phyloP scores from a whole-genome alignment of 164 flowering plant genomes.

The Cinnamomum chago region DNA sequence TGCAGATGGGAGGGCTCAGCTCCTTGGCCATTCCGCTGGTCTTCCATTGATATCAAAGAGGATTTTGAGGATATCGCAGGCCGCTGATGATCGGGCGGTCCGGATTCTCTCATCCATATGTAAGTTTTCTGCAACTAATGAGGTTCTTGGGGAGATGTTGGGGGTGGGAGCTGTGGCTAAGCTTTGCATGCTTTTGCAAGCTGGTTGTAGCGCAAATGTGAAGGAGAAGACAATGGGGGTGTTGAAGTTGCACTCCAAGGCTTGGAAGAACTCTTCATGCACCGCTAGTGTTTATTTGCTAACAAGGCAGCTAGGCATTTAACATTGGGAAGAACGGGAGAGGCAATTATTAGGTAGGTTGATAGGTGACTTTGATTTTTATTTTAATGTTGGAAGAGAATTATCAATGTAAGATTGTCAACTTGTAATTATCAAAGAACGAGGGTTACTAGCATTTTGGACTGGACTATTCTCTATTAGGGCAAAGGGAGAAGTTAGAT shows the following conservation, averaged over 20 bases:
- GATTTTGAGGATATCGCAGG: slow-evolving; percentile 39
- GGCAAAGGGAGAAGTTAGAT: no score
- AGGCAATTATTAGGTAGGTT: no score
- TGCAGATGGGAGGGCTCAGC: slow-evolving; percentile 52
- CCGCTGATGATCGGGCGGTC: slow-evolving; percentile 34
- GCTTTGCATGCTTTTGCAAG: slow-evolving; percentile 49
- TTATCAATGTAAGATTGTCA: no score
- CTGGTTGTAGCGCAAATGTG: slow-evolving; percentile 16
- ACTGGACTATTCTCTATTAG: no score
- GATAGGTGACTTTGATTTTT: no score
- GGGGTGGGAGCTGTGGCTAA: slow-evolving; percentile 44
- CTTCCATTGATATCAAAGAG: slow-evolving; percentile 43
- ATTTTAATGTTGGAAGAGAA: no score
- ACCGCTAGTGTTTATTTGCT: slow-evolving; percentile 17
- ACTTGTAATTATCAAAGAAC: no score
- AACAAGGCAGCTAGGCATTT: slow-evolving; percentile 4
- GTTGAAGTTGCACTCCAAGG: slow-evolving; percentile 34
- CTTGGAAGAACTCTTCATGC: slow-evolving; percentile 51
- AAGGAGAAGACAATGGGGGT: slow-evolving; percentile 41
- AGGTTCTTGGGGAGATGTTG: slow-evolving; percentile 50
- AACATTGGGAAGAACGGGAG: no score
- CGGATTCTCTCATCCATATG: slow-evolving; percentile 29
- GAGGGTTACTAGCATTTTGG: no score
- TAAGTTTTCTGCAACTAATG: slow-evolving; percentile 26
- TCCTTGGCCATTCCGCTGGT: slow-evolving; percentile 41